Base-by-base conservation (phyloP, 2,329 filamentous ascomycete species). In the Paecilomyces dactylethromorphus region DNA sequence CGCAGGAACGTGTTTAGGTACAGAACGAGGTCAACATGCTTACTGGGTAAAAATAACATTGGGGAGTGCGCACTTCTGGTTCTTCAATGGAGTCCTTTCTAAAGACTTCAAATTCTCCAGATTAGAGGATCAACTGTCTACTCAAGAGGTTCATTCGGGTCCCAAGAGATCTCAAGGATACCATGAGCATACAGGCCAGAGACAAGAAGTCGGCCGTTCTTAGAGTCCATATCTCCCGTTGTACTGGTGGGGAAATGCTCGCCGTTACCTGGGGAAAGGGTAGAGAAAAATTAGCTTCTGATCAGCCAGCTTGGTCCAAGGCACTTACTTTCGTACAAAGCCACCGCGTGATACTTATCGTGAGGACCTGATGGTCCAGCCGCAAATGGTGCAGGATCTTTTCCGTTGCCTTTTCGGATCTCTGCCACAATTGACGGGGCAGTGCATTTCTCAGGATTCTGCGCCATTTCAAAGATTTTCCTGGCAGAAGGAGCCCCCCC, bases 381-480 rank as follows among this genome's bases (percentile, higher is more conserved):
- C 26, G 62, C 59, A 50, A 59, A 64, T 1, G 62, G 62, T n/a
- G 60, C 57, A 5, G 60, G 58, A 50, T 64, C 62, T 29, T 21
- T 54, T 8, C 59, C 61, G 45, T 54, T 31, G n/a, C 62, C 61
- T 52, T 59, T 56, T 32, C 62, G 61, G 29, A 63, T 58, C 35
- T 64, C 62, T 53, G 59, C 62, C 31, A 62, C 62, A 29, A 60
- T 59, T 35, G 62, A 64, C 6, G 62, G 62, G 6, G 60, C 62
- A 35, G 39, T 56, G 45, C 56, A 59, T 15, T 56, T 58, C 24
- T 62, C 55, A 6, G 60, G 60, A 12, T 55, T 60, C n/a, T 33
- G 56, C 5, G 60, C 56, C 62, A 62, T 63, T 51, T 51, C 59
- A 33, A 56, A 58, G 3, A 64, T 35, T 31, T 59, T 56, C 2